phyloP scores from a whole-genome alignment of 495 filamentous ascomycete species.

The Coniosporium apollinis region DNA sequence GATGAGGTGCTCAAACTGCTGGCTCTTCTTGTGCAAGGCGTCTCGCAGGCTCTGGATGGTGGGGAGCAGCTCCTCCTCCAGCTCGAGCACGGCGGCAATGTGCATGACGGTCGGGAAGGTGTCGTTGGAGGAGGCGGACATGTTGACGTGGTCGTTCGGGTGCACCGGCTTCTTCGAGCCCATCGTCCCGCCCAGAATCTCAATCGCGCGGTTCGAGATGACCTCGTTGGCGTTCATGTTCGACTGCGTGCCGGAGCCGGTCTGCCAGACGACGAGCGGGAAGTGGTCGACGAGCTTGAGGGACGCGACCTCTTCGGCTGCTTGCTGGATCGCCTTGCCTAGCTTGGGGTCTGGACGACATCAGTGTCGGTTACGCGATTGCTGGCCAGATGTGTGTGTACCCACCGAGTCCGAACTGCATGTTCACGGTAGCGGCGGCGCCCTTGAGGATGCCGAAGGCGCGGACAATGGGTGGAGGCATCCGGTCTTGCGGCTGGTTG shows the following conservation, averaged over 20 bases:
- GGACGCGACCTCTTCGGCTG: constrained; percentile 80
- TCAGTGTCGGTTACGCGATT: constrained; percentile 2
- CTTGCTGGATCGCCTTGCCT: constrained; percentile 85
- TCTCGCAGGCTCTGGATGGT: constrained; percentile 63
- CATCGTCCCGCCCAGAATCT: constrained; percentile 87
- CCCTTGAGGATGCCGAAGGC: constrained; percentile 97
- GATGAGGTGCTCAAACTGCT: constrained; percentile 80
- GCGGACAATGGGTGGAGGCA: constrained; percentile 81
- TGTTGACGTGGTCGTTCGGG: constrained; percentile 99
- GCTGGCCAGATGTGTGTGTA: neutral
- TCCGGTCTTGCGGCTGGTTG: constrained; percentile 97
- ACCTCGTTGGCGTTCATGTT: constrained; percentile 99
- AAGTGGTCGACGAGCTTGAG: constrained; percentile 96
- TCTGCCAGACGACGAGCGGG: constrained; percentile 98
- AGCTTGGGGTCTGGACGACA: constrained; percentile 57
- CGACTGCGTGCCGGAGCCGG: constrained; percentile 93
- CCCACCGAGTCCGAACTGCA: constrained; percentile 86
- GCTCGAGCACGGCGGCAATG: constrained; percentile 88
- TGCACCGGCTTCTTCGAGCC: constrained; percentile 96
- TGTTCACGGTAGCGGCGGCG: constrained; percentile 90
- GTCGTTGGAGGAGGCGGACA: constrained; percentile 95
- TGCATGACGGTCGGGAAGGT: constrained; percentile 99
- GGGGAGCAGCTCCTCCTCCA: constrained; percentile 72
- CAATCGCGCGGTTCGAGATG: constrained; percentile 97
- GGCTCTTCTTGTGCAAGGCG: constrained; percentile 75